Evolutionary conservation across 495 filamentous ascomycete genomes (phyloP).

Genomic region (Talaromyces adpressus): DNA sequence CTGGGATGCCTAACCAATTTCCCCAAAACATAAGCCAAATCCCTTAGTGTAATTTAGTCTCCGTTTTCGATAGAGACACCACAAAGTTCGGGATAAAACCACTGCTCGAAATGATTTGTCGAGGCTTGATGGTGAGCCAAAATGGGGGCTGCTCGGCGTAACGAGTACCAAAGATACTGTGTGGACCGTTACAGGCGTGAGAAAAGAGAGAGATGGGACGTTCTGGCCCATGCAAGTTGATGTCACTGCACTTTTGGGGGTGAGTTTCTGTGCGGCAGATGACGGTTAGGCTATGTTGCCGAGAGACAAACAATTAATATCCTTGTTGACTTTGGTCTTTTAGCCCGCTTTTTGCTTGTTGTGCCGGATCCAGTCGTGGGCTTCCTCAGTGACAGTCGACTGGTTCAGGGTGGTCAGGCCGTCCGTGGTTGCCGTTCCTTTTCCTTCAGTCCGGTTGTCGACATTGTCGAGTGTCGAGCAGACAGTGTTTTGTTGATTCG

Average conservation of each 20-base stretch:
- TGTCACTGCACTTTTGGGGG: neutral
- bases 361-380: neutral
- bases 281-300: conserved; percentile 3
- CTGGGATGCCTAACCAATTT: neutral
- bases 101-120: neutral
- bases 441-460: neutral
- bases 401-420: neutral
- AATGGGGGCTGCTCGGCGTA: neutral
- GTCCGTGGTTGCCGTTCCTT: neutral
- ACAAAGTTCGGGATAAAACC: neutral
- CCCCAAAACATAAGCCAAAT: neutral
- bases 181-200: neutral
- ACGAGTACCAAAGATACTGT: neutral
- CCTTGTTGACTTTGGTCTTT: neutral
- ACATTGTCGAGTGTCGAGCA: neutral
- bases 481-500: neutral
- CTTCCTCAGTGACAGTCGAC: neutral
- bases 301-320: neutral
- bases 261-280: neutral
- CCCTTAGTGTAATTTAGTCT: neutral
- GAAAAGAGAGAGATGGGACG: neutral
- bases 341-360: neutral
- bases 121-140: neutral
- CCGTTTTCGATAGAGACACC: neutral
- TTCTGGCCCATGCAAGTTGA: conserved; percentile 8